Evolutionary conservation across 441 rosid species (phyloP).

Genomic region (Jatropha multifida): DNA sequence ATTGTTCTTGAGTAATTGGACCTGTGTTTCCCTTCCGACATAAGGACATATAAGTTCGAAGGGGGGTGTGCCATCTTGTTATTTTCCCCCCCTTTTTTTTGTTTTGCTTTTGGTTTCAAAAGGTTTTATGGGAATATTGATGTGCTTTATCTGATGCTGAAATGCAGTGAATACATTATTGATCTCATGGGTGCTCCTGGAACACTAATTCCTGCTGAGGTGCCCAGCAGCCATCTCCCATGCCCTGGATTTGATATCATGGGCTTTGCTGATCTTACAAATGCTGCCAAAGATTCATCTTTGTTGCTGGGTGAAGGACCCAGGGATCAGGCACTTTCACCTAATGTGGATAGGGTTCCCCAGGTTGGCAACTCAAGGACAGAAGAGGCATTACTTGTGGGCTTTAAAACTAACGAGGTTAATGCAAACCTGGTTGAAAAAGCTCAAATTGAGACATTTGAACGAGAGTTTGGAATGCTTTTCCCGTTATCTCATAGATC

Average conservation of each 20-base stretch:
- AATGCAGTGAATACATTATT: slow-evolving; percentile 88
- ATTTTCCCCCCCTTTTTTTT: background rate
- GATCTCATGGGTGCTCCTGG: slow-evolving; percentile 99
- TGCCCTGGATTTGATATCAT: slow-evolving; percentile 48
- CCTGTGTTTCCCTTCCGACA: slow-evolving; percentile 1
- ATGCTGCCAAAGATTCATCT: slow-evolving; percentile 34
- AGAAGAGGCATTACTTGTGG: slow-evolving; percentile 35
- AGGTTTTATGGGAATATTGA: slow-evolving; percentile 3
- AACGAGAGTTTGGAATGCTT: slow-evolving; percentile 66
- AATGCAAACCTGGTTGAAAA: slow-evolving; percentile 41
- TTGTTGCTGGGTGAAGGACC: slow-evolving; percentile 40
- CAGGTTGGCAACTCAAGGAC: slow-evolving; percentile 30
- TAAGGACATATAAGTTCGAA: background rate
- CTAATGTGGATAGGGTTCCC: slow-evolving; percentile 27
- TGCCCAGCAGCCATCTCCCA: slow-evolving; percentile 66
- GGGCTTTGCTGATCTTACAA: slow-evolving; percentile 46
- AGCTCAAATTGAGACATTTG: slow-evolving; percentile 58
- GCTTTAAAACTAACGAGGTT: slow-evolving; percentile 40
- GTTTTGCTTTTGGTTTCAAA: background rate
- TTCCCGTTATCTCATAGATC: slow-evolving; percentile 44
- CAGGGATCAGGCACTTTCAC: slow-evolving; percentile 34
- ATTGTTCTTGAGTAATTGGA: slow-evolving; percentile 1
- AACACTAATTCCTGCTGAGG: slow-evolving; percentile 87
- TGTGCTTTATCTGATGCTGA: slow-evolving; percentile 28
- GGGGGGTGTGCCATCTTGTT: background rate